Base-by-base conservation (phyloP, 495 filamentous ascomycete genomes). In the Annulohypoxylon moriforme region DNA sequence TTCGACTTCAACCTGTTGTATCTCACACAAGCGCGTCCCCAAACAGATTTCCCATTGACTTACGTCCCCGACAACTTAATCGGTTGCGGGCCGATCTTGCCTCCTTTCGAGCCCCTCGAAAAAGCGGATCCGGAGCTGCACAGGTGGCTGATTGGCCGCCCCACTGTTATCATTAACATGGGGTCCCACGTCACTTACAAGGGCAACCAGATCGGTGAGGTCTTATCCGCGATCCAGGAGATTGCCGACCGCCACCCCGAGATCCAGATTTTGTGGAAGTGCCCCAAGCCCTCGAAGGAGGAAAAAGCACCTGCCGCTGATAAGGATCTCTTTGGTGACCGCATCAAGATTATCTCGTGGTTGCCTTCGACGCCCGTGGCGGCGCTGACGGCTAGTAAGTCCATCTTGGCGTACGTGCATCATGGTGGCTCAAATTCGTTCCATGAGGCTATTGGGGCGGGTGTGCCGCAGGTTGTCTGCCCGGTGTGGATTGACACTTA, bases 191-290 rank as follows among this genome's bases (percentile, higher is more conserved):
- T 55, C 50, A 55, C 50, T 0, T 55, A 55, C 29, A 55, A 55
- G 50, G 50, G 50, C 14, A 55, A 55, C 50, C 50, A 55, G n/a
- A 55, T 55, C 50, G n/a, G n/a, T 10, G 50, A 55, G 29, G 50
- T 55, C 2, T 20, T 55, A 6, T 33, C 50, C 11, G 50, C 27
- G 1, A 33, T 55, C 2, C 27, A 55, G n/a, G 29, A 55, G 29
- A 7, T 33, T 7, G 50, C 50, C 16, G 25, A 31, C 6, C 29
- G 29, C 14, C 29, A 55, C 7, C n/a, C 50, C 14, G 29, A 34
- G 1, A 55, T 55, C 5, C 50, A 55, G 29, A 34, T 55, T 29
- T 16, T 55, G 5, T 55, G 50, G 50, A 55, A 55, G 50, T 55
- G 50, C 27, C 50, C 50, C n/a, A 55, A 55, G 16, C 50, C 50